Conservation (phyloP, 164 flowering plant species). For the Nelumbo lutea region DNA sequence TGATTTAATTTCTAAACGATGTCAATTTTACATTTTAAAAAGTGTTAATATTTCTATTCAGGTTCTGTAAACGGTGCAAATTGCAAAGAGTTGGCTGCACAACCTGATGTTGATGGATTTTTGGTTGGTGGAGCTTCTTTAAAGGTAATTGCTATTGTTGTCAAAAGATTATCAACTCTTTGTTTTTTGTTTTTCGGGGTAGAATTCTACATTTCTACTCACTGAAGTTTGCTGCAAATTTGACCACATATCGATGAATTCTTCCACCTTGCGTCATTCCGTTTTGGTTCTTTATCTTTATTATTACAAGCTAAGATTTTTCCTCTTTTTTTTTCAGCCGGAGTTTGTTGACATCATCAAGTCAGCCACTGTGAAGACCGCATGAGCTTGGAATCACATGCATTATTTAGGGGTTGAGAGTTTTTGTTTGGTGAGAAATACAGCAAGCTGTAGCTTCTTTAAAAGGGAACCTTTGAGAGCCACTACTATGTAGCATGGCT, state of each 20-base stretch:
- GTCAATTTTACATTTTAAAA: too few species aligned
- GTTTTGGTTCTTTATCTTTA: not conserved
- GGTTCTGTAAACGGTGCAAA: slow-evolving; percentile 28
- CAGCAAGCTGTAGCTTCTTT: not conserved
- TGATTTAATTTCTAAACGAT: too few species aligned
- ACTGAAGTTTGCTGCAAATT: not conserved
- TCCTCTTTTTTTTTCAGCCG: slow-evolving; percentile 12
- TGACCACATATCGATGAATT: not conserved
- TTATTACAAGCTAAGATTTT: not conserved
- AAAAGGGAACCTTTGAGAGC: not conserved
- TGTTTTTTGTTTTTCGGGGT: too few species aligned
- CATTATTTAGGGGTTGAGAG: not conserved
- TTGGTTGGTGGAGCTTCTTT: slow-evolving; percentile 87
- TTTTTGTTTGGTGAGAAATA: slow-evolving; percentile 3
- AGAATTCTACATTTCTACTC: not conserved
- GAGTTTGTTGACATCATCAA: slow-evolving; percentile 23
- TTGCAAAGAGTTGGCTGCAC: slow-evolving; percentile 65
- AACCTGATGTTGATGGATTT: slow-evolving; percentile 80
- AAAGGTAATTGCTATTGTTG: slow-evolving; percentile 21
- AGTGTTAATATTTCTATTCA: not conserved
- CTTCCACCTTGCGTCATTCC: too few species aligned
- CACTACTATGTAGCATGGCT: not conserved
- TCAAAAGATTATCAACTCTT: not conserved
- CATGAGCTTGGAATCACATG: slow-evolving; percentile 1
- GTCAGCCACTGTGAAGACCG: slow-evolving; percentile 23